Conservation (phyloP, 2,329 filamentous ascomycete species). For the Claviceps sp. region DNA sequence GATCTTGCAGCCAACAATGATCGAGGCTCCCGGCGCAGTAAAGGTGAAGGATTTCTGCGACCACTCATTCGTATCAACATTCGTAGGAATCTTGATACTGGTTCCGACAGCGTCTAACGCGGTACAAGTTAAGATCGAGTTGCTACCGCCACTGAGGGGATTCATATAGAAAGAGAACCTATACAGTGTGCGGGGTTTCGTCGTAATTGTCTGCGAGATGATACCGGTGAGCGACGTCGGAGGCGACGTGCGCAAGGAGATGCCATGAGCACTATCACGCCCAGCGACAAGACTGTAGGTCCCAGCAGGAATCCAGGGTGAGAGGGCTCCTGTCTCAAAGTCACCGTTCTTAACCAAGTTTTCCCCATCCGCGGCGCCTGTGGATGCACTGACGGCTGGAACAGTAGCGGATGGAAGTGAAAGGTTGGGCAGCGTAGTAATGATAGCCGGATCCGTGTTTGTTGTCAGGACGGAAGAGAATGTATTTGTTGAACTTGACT, state of each 20-base stretch:
- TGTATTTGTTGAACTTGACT: too few relatives aligned
- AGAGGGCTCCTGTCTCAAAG: neutral
- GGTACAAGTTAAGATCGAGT: neutral
- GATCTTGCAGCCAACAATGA: too few relatives aligned
- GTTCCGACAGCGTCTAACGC: neutral
- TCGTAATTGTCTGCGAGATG: neutral
- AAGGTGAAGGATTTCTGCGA: too few relatives aligned
- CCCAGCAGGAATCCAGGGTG: neutral
- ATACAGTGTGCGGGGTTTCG: neutral
- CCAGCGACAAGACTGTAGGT: neutral
- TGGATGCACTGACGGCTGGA: neutral
- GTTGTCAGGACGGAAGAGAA: too few relatives aligned
- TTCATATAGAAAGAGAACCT: neutral
- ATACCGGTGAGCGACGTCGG: too few relatives aligned
- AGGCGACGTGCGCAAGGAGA: neutral
- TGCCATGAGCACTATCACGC: neutral
- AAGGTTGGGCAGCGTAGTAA: neutral
- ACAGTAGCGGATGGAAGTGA: neutral
- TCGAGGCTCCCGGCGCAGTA: too few relatives aligned
- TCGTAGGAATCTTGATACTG: neutral
- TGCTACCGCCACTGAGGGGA: neutral
- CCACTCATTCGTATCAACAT: too few relatives aligned
- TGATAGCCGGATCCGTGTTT: neutral
- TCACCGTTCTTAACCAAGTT: neutral
- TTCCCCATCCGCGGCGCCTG: neutral